phyloP scores from a whole-genome alignment of 306 rosid species.

The Clitoria ternatea region DNA sequence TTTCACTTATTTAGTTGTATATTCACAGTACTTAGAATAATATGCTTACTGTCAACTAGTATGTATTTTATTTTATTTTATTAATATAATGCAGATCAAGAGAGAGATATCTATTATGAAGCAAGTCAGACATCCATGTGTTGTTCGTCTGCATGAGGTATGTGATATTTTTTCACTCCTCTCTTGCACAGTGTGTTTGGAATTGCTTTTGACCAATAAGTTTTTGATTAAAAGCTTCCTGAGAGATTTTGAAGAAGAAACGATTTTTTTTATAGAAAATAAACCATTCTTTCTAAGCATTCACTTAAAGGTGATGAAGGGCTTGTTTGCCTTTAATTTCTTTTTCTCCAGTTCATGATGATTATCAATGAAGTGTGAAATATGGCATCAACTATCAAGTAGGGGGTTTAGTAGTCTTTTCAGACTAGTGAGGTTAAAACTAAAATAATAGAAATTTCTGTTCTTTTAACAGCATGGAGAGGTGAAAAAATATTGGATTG shows the following conservation, averaged over 20 bases:
- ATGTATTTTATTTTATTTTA: background rate
- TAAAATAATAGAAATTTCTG: background rate
- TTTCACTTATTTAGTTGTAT: too few species aligned
- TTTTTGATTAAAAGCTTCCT: background rate
- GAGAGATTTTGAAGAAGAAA: background rate
- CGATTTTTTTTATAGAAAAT: background rate
- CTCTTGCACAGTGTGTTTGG: background rate
- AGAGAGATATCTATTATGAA: constrained; percentile 90
- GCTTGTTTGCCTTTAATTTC: background rate
- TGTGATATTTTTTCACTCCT: constrained; percentile 10
- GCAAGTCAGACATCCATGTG: constrained; percentile 85
- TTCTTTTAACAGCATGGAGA: background rate
- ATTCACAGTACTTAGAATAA: too few species aligned
- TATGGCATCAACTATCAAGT: background rate
- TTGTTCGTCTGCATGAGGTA: constrained; percentile 86
- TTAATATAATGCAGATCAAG: constrained; percentile 58
- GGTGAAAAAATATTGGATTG: background rate
- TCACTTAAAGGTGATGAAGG: background rate
- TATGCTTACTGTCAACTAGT: too few species aligned
- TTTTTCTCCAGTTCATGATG: background rate
- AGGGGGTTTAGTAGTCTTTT: background rate
- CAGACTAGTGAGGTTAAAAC: background rate
- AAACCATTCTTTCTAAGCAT: background rate
- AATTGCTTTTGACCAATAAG: background rate
- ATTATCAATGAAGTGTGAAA: constrained; percentile 2